Percentiles rank a stretch among this genome's conserved stretches.
phyloP scores from a whole-genome alignment of 257 asterid species.

The Cinchona pubescens region DNA sequence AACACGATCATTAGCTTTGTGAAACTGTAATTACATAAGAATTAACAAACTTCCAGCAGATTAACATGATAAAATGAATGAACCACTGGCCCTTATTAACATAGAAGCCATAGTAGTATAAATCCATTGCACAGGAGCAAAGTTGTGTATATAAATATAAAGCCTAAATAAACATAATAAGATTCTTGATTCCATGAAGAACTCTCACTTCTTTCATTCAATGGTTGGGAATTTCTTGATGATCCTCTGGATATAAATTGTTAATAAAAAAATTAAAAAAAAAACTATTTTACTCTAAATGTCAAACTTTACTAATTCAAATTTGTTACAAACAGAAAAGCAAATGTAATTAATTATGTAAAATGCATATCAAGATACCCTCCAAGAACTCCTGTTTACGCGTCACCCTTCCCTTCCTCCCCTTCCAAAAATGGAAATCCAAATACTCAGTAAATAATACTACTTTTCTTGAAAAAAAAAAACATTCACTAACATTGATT shows the following conservation, averaged over 20 bases:
- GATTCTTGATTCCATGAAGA: slow-evolving; percentile 2
- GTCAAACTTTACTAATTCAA: too few relatives aligned
- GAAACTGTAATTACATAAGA: slow-evolving; percentile 16
- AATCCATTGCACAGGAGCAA: not conserved
- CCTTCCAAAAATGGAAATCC: too few relatives aligned
- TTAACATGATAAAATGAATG: slow-evolving; percentile 12
- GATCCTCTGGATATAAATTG: slow-evolving; percentile 89
- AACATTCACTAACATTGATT: too few relatives aligned
- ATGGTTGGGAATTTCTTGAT: slow-evolving; percentile 67
- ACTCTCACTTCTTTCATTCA: slow-evolving; percentile 37
- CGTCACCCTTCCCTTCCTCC: too few relatives aligned
- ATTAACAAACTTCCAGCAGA: slow-evolving; percentile 10
- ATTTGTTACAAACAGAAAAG: too few relatives aligned
- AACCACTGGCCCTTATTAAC: slow-evolving; percentile 5
- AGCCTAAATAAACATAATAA: not conserved
- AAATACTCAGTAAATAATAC: too few relatives aligned
- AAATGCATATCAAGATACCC: too few relatives aligned
- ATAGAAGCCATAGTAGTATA: not conserved
- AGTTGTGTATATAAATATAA: not conserved
- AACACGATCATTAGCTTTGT: not conserved
- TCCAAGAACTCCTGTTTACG: too few relatives aligned
- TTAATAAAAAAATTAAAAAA: too few relatives aligned
- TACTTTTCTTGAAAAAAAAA: too few relatives aligned
- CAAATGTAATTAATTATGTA: too few relatives aligned
- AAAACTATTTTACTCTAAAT: too few relatives aligned